Conservation (phyloP, 805 yeast genomes). For the Blastobotrys attinorum region DNA sequence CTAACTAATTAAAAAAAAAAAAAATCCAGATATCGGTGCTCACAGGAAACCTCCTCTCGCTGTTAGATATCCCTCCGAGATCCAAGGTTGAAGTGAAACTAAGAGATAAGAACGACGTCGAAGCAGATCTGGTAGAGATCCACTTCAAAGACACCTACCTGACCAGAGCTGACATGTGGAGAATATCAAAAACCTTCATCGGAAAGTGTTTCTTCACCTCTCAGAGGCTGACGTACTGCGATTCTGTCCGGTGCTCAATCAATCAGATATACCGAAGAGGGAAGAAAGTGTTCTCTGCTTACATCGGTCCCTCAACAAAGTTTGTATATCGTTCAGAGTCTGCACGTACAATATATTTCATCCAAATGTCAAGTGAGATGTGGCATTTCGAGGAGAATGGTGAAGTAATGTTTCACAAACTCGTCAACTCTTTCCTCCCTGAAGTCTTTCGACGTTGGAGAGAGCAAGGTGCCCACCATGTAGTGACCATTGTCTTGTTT, state of each 20-base stretch:
- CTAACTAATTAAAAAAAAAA: not conserved
- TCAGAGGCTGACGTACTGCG: conserved; percentile 55
- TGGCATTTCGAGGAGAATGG: conserved; percentile 98
- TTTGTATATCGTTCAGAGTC: conserved; percentile 87
- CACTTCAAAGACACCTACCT: conserved; percentile 72
- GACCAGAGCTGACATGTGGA: conserved; percentile 93
- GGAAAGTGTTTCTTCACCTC: conserved; percentile 59
- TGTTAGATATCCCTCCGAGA: conserved; percentile 58
- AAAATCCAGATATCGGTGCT: conserved; percentile 14
- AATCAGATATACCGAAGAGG: conserved; percentile 62
- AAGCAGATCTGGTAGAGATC: conserved; percentile 76
- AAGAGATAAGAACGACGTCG: conserved; percentile 40
- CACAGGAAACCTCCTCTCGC: conserved; percentile 15
- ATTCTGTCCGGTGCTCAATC: conserved; percentile 58
- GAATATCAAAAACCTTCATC: conserved; percentile 52
- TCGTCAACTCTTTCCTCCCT: conserved; percentile 88
- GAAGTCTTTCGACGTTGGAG: conserved; percentile 84
- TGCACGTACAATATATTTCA: conserved; percentile 70
- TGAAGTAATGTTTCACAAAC: conserved; percentile 84
- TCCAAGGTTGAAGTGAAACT: conserved; percentile 53
- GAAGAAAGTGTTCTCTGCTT: conserved; percentile 63
- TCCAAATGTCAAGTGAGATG: conserved; percentile 92
- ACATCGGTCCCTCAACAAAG: conserved; percentile 62
- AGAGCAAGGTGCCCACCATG: conserved; percentile 78
- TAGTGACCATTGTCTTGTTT: conserved; percentile 81